Base-by-base conservation (phyloP, 2,329 filamentous ascomycete genomes). In the Magnaporthales sp. region DNA sequence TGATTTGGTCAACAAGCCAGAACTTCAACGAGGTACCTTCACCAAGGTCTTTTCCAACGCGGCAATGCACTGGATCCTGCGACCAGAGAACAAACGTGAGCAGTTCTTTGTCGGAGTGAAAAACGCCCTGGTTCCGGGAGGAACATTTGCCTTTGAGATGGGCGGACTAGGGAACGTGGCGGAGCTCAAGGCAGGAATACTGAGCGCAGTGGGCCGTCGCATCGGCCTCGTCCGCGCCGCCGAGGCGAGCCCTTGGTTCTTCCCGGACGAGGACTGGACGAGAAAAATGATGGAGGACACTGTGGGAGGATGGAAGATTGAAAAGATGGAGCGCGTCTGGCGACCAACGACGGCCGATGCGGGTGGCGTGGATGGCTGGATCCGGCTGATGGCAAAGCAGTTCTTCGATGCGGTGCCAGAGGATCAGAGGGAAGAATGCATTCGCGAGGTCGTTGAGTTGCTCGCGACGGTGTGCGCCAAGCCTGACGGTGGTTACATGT, bases 151-250 rank as follows among this genome's bases (percentile, higher is more conserved):
- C 10, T 90, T 91, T 71, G 89, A 92, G 75, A 89, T 89, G 86
- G 89, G 90, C 65, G 89, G 89, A 0, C 81, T 87, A 64, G 90
- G 89, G 24, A 91, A 91, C 74, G 81, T 90, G 0, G 78, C 80
- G 1, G 89, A 91, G 75, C 83, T 89, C 70, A 81, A 85, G 30
- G 79, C 84, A 0, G 85, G 86, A 1, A 77, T 90, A 8, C 76
- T 88, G 4, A 78, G 80, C 19, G 83, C 83, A 1, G 77, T 89
- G 1, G 75, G 80, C 19, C 79, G 82, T 1, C 82, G 85, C 0
- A 73, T 87, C 0, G 78, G 84, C 0, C 70, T 88, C 1, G 71
- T 77, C n/a, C 75, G 77, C 10, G 84, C 84, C 0, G 68, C 78
- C 24, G 80, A 79, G 15, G 80, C 78, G 0, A 83, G 84, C 68